Conservation (phyloP, 164 flowering plant genomes). For the Nelumbo lutea region DNA sequence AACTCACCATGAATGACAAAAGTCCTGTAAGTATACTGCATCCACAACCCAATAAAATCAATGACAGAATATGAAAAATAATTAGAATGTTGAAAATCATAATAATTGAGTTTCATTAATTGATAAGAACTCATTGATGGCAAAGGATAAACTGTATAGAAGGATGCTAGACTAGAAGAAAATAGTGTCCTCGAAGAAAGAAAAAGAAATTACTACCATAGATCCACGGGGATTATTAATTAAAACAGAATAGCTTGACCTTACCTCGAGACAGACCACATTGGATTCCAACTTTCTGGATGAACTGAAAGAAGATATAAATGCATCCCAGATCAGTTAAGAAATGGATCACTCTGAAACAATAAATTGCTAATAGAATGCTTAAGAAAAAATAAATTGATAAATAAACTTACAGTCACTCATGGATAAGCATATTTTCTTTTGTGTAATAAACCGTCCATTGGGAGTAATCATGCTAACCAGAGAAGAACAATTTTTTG, state of each 20-base stretch:
- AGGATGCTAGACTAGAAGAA: neutral
- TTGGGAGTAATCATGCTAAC: slow-evolving; percentile 94
- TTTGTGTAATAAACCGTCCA: slow-evolving; percentile 89
- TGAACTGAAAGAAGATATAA: slow-evolving; percentile 55
- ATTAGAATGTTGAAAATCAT: neutral
- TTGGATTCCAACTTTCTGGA: slow-evolving; percentile 99
- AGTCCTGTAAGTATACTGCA: slow-evolving; percentile 98
- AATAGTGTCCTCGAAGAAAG: neutral
- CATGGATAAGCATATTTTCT: slow-evolving; percentile 93
- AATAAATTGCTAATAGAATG: neutral
- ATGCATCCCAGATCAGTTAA: neutral
- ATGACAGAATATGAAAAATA: slow-evolving; percentile 2
- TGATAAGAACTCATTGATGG: neutral
- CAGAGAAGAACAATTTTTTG: neutral
- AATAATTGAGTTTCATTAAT: neutral
- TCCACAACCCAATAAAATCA: slow-evolving; percentile 19
- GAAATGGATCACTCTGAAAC: neutral
- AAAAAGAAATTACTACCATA: neutral
- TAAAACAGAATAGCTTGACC: neutral
- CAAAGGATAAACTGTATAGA: neutral
- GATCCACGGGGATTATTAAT: neutral
- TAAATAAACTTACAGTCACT: slow-evolving; percentile 76
- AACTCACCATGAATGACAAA: slow-evolving; percentile 94
- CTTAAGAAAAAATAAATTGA: neutral
- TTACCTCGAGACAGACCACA: slow-evolving; percentile 99